Evolutionary conservation across 352 stramenopile genomes (phyloP), one percentile per base, ranked within the genome.

Genomic region (Globisporangium recalcitrans): DNA sequence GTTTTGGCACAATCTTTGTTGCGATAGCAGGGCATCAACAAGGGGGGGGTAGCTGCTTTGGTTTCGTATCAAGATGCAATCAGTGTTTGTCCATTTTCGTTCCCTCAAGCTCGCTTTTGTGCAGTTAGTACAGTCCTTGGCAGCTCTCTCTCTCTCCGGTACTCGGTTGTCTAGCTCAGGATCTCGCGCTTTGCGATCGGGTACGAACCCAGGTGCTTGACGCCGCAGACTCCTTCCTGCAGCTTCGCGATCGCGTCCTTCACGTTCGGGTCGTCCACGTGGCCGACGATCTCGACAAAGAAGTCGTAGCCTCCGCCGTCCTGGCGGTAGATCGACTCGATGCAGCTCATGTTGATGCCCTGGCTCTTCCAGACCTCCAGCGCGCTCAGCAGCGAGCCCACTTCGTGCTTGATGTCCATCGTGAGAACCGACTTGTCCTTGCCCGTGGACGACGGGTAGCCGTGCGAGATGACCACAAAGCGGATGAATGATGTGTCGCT

Each of bases 331-430:
- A 96, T 91, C n/a, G 83, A 93, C 67, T 96, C 87, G 38, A 96
- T 75, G 44, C 84, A 87, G 54, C 78, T 90, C 52, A 96, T 68
- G 60, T 95, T 96, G 60, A 96, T 81, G 22, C 64, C 68, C 56
- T 93, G 81, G 10, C 66, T 64, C 69, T 96, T 94, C 80, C 87
- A 94, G 26, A 94, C 82, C 57, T 91, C 77, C 9, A 96, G 67
- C 5, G 85, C 82, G 42, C 62, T 82, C 14, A 96, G 65, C 36
- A 96, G 65, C 42, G 85, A 93, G 31, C 87, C 87, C n/a, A 94
- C 85, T 71, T 95, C 73, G 73, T 96, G 85, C 71, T 85, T 89
- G 52, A 96, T 86, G 58, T 79, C 77, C 82, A 95, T 91, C 48
- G 85, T 88, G 52, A 94, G 65, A 48, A 80, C 91, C 31, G 85